Conservation (phyloP, 2,329 filamentous ascomycete species). For the Emericellopsis atlantica region DNA sequence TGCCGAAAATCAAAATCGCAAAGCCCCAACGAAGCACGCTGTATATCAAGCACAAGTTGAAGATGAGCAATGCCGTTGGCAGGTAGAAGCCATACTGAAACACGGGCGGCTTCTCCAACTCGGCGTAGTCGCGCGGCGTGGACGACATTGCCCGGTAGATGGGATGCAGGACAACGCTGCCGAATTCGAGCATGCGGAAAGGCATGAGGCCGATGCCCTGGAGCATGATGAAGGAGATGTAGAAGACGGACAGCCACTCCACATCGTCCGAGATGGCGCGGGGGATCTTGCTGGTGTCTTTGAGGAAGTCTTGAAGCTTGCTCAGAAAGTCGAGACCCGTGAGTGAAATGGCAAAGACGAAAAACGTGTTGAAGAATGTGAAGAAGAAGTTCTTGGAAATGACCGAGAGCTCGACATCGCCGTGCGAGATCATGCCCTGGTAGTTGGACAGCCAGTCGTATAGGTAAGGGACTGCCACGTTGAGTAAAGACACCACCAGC, state of each 20-base stretch:
- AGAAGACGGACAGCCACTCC: conserved; percentile 66
- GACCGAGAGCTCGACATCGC: conserved; percentile 85
- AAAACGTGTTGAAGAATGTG: conserved; percentile 97
- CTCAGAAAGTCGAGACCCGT: conserved; percentile 66
- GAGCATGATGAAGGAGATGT: conserved; percentile 85
- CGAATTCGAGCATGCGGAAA: conserved; percentile 81
- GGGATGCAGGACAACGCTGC: conserved; percentile 72
- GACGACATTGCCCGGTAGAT: conserved; percentile 66
- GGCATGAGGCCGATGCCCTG: conserved; percentile 91
- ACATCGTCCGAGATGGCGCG: conserved; percentile 64
- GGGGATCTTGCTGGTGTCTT: conserved; percentile 69
- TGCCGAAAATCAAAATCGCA: conserved; percentile 68
- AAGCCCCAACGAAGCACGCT: conserved; percentile 73
- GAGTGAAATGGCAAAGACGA: conserved; percentile 82
- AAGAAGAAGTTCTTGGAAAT: conserved; percentile 99
- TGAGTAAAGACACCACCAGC: conserved; percentile 72
- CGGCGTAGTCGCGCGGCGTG: conserved; percentile 80
- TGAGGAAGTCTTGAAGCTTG: conserved; percentile 60
- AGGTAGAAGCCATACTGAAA: conserved; percentile 97
- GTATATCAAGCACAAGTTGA: conserved; percentile 93
- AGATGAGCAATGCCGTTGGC: conserved; percentile 81
- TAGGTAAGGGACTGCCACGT: conserved; percentile 80
- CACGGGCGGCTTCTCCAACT: conserved; percentile 67
- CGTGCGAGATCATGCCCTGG: conserved; percentile 91
- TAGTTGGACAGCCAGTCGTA: conserved; percentile 87